Conservation (phyloP, 495 filamentous ascomycete species). For the Aspergillus incahuasiensis region DNA sequence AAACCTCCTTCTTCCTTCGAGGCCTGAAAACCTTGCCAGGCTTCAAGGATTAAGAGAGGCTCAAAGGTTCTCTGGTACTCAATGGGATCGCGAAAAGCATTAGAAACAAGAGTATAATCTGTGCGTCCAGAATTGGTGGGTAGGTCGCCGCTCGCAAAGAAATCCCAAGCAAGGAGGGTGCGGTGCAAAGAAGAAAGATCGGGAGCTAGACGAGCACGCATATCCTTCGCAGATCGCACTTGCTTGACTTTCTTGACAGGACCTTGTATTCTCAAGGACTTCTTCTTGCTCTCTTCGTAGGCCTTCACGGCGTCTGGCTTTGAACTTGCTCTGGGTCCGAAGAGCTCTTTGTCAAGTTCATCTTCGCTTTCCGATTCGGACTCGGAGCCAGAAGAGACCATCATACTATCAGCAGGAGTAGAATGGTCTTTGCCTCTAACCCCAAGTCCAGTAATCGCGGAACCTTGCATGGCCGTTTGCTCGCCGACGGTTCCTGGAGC, state of each 20-base stretch:
- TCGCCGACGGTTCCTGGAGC: constrained; percentile 51
- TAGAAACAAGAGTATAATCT: constrained; percentile 68
- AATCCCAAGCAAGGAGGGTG: constrained; percentile 86
- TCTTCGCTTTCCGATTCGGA: constrained; percentile 72
- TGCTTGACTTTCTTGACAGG: constrained; percentile 79
- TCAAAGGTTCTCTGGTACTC: constrained; percentile 88
- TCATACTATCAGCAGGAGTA: constrained; percentile 67
- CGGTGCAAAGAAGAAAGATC: constrained; percentile 83
- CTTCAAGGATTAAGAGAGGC: constrained; percentile 85
- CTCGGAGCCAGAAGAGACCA: constrained; percentile 71
- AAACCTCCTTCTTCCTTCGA: constrained; percentile 78
- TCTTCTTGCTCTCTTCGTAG: constrained; percentile 52
- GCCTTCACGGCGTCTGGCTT: constrained; percentile 47
- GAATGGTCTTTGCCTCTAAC: constrained; percentile 76
- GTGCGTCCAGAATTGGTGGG: constrained; percentile 66
- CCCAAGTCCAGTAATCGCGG: constrained; percentile 69
- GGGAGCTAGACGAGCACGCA: constrained; percentile 86
- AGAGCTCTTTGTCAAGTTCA: constrained; percentile 58
- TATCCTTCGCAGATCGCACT: constrained; percentile 76
- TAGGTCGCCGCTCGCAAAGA: constrained; percentile 78
- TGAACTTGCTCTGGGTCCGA: constrained; percentile 44
- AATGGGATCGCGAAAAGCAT: constrained; percentile 65
- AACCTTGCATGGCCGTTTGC: constrained; percentile 66
- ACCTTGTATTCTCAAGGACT: constrained; percentile 50
- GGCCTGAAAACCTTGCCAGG: constrained; percentile 90